Base-by-base conservation (phyloP, 1,284 basidiomycete species). In the Ganoderma meredithae region DNA sequence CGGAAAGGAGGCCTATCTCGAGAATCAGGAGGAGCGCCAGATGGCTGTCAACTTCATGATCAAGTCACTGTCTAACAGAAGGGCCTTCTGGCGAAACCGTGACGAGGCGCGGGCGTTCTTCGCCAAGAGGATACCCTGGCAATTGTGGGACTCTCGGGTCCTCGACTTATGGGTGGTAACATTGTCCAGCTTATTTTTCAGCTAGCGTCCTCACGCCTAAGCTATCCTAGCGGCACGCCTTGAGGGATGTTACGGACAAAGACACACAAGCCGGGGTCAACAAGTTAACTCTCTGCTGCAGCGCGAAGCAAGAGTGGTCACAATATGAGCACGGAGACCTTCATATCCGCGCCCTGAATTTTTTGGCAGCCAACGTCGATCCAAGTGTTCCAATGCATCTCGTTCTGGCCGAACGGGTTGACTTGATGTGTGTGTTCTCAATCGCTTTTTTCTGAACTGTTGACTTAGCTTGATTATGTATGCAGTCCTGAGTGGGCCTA, bases 81-180 rank as follows among this genome's bases (percentile, higher is more conserved):
- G 65, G 17, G 55, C 64, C 31, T 60, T 43, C 8, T 72, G 71
- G 71, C 2, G 17, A 5, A 44, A 19, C 44, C 69, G 71, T 6
- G 60, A 60, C 3, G 69, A 67, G 27, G 71, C 71, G 6, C 44
- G 53, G 2, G 41, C 27, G 33, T 69, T 60, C 64, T 72, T 72
- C 61, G 64, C 41, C 31, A 60, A 64, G 53, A 67, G 65, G 36
- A 27, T 67, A 5, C 71, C 71, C 31, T 72, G 69, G 69, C 66
- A 69, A 53, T 40, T 62, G 17, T 72, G 71, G 71, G 65, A 72
- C 55, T 49, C 63, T 2, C 62, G 69, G 9, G 53, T 64, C 27
- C 59, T 70, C 12, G 64, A 67, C 13, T 39, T 72, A 13, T 65
- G 70, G 25, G 43, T 67, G 31, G 71, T 70, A 27, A 36, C 22